Conservation (phyloP, 2,329 filamentous ascomycete species). For the Talaromyces sp. region DNA sequence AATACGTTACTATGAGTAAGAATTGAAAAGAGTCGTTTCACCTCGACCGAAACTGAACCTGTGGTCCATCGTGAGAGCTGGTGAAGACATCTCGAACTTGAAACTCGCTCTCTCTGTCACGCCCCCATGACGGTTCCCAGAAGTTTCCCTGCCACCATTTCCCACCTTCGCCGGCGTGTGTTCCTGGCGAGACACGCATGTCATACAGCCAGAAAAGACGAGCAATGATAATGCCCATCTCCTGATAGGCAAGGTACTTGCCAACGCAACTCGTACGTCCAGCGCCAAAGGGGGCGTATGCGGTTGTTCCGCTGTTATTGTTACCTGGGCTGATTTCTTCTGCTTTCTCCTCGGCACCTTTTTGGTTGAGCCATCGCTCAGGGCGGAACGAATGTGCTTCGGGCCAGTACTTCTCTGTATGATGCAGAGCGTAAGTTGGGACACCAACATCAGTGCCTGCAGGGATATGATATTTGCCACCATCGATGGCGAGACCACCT, state of each 20-base stretch:
- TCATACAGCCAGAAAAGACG: neutral
- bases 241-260: conserved; percentile 12
- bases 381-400: conserved; percentile 27
- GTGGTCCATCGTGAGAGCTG: neutral
- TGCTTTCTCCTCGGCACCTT: neutral
- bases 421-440: conserved; percentile 29
- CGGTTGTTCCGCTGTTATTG: neutral
- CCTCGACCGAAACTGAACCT: neutral
- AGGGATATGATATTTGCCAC: conserved; percentile 22
- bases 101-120: neutral
- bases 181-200: neutral
- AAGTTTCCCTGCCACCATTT: neutral
- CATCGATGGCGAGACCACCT: conserved; percentile 28
- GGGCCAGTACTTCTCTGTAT: conserved; percentile 27
- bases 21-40: neutral
- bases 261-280: conserved; percentile 17
- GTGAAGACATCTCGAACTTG: neutral
- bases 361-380: conserved; percentile 30
- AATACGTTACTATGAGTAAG: neutral
- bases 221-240: neutral
- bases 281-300: conserved; percentile 14
- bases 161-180: neutral
- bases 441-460: conserved; percentile 28
- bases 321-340: neutral
- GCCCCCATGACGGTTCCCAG: neutral